Percentiles rank a stretch among this genome's conserved stretches.
Evolutionary conservation across 805 yeast genomes (phyloP).

Genomic region (Monosporozyma aerobia): DNA sequence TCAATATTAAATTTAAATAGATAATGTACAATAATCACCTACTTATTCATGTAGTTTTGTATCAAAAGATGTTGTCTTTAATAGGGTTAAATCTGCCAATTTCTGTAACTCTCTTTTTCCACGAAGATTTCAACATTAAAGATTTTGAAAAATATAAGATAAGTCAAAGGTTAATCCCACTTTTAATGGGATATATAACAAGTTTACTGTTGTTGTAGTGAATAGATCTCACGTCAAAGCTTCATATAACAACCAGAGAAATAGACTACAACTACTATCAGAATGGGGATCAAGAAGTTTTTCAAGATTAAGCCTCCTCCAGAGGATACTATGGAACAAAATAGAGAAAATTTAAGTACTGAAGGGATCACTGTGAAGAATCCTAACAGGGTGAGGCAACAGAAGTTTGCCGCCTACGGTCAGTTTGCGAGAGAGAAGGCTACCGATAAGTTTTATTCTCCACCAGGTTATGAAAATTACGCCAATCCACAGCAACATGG

Average conservation of each 20-base stretch:
- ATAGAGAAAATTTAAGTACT: slow-evolving; percentile 34
- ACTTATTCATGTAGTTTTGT: neutral
- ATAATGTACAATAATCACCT: neutral
- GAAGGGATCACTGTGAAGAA: slow-evolving; percentile 36
- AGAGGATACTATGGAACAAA: slow-evolving; percentile 36
- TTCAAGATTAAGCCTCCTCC: slow-evolving; percentile 40
- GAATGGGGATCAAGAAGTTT: slow-evolving; percentile 42
- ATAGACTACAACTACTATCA: neutral
- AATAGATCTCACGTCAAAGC: neutral
- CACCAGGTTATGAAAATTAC: slow-evolving; percentile 31
- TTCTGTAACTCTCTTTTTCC: neutral
- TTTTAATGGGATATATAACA: neutral
- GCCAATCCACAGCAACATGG: slow-evolving; percentile 11
- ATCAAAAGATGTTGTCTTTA: neutral
- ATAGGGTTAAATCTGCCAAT: neutral
- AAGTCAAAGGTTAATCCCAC: neutral
- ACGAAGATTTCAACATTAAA: neutral
- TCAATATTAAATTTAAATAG: neutral
- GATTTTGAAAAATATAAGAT: neutral
- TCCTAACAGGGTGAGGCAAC: slow-evolving; percentile 29
- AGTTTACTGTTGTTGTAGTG: neutral
- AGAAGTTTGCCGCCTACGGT: slow-evolving; percentile 41
- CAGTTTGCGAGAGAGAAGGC: slow-evolving; percentile 37
- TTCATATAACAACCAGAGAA: neutral
- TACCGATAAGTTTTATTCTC: slow-evolving; percentile 31